Percentiles rank a stretch among this genome's conserved stretches.
These are phyloP conservation scores for Tubosaeta sp. DNA, from an alignment of 768 basidiomycete genomes.

Conservation along the genomic window DNA sequence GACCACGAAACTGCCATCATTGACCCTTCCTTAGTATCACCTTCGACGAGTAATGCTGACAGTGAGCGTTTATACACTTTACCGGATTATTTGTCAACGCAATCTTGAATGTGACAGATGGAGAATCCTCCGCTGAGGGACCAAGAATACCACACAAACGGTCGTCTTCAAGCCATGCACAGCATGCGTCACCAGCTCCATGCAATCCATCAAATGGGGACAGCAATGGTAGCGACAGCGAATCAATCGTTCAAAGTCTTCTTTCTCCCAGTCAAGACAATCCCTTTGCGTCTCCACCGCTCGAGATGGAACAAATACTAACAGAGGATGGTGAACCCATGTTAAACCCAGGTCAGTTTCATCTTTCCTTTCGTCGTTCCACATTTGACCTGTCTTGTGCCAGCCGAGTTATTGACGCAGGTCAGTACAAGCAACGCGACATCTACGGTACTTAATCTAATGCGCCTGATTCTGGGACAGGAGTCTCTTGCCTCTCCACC, in stretches of 20 bases:
- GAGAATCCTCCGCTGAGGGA: constrained; percentile 18
- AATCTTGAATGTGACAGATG: constrained; percentile 33
- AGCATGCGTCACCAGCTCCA: constrained; percentile 5
- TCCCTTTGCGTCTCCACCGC: constrained; percentile 32
- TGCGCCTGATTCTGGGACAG: constrained; percentile 32
- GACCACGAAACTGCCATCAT: constrained; percentile 28
- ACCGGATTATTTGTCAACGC: constrained; percentile 32
- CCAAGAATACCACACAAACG: constrained; percentile 6
- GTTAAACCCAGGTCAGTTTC: constrained; percentile 57
- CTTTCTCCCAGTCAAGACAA: constrained; percentile 21
- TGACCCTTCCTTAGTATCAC: constrained; percentile 36
- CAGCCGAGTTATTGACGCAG: constrained; percentile 61
- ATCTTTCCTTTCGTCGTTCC: not conserved
- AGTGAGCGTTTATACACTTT: constrained; percentile 18
- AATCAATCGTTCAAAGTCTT: constrained; percentile 13
- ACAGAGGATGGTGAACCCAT: constrained; percentile 65
- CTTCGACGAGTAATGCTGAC: constrained; percentile 13
- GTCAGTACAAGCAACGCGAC: constrained; percentile 30
- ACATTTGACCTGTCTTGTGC: constrained; percentile 2
- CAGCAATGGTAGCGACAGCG: constrained; percentile 11
- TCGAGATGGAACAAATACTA: constrained; percentile 50
- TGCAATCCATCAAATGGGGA: constrained; percentile 8
- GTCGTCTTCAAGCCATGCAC: constrained; percentile 5
- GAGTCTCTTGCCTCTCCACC: constrained; percentile 70
- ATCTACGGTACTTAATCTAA: constrained; percentile 24